phyloP scores from a whole-genome alignment of 108 stramenopile genomes.

The Chaetoceros tenuissimus region DNA sequence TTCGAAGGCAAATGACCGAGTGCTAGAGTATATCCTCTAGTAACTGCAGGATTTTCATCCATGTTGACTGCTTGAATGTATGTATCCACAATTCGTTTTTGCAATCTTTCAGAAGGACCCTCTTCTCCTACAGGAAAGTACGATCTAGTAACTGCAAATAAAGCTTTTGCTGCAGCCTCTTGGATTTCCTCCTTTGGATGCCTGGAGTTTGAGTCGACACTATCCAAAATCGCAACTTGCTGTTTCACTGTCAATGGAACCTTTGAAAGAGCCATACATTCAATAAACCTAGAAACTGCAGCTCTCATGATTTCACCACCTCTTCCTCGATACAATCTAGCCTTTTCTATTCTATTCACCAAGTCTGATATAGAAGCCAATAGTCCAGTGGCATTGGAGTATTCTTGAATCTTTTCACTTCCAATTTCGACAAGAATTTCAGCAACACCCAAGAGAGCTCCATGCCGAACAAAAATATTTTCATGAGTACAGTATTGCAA shows the following conservation, averaged over 20 bases:
- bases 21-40: conserved; percentile 88
- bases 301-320: conserved; percentile 93
- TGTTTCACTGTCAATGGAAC: conserved; percentile 65
- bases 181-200: conserved; percentile 94
- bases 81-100: conserved; percentile 76
- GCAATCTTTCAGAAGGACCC: conserved; percentile 81
- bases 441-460: conserved; percentile 76
- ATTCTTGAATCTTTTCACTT: conserved; percentile 12
- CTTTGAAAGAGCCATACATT: conserved; percentile 67
- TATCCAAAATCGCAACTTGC: conserved; percentile 85
- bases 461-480: conserved; percentile 74
- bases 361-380: conserved; percentile 42
- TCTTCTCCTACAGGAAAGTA: conserved; percentile 80
- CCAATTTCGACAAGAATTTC: conserved; percentile 74
- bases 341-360: conserved; percentile 85
- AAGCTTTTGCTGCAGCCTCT: conserved; percentile 60
- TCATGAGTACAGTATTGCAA: conserved; percentile 47
- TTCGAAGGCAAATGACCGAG: conserved; percentile 83
- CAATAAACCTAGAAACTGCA: conserved; percentile 88
- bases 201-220: conserved; percentile 81
- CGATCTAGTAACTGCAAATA: conserved; percentile 50
- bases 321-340: conserved; percentile 90
- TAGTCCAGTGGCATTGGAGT: conserved; percentile 6
- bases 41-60: conserved; percentile 89
- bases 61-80: conserved; percentile 58